phyloP scores from a whole-genome alignment of 1,284 basidiomycete species.

The Ceratobasidium sp. region DNA sequence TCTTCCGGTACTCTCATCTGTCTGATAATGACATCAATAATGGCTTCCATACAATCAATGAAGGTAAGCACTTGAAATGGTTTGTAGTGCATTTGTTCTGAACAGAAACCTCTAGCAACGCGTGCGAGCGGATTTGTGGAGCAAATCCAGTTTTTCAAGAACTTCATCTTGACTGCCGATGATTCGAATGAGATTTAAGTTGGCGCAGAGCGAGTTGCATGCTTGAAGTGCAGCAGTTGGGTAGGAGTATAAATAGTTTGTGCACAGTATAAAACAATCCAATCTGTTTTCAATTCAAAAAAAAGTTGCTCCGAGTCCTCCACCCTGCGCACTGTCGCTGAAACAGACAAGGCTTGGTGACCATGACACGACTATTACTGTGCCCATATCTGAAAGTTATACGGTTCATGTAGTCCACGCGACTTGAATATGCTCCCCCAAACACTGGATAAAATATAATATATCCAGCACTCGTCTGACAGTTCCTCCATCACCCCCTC shows the following conservation, averaged over 20 bases:
- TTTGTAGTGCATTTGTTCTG: too few species aligned
- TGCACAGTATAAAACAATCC: too few species aligned
- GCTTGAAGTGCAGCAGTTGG: too few species aligned
- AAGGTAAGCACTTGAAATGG: slow-evolving; percentile 58
- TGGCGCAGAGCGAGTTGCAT: too few species aligned
- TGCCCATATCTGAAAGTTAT: too few species aligned
- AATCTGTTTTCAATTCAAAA: too few species aligned
- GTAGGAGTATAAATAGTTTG: too few species aligned
- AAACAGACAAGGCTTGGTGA: too few species aligned
- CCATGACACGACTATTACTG: too few species aligned
- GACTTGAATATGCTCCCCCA: slow-evolving; percentile 63
- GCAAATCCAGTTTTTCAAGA: slow-evolving; percentile 57
- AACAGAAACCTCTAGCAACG: slow-evolving; percentile 19
- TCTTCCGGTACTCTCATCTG: slow-evolving; percentile 67
- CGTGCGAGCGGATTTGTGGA: slow-evolving; percentile 55
- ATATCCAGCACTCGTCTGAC: slow-evolving; percentile 58
- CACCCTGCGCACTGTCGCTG: background rate
- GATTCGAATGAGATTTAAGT: slow-evolving; percentile 47
- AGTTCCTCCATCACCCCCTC: slow-evolving; percentile 19
- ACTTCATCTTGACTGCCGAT: slow-evolving; percentile 58
- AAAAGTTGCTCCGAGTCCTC: background rate
- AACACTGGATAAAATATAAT: too few species aligned
- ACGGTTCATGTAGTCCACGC: background rate
- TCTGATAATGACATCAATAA: slow-evolving; percentile 50
- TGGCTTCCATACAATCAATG: slow-evolving; percentile 76